Evolutionary conservation across 495 filamentous ascomycete species (phyloP).

Genomic region (Trichoderma orchidacearum): DNA sequence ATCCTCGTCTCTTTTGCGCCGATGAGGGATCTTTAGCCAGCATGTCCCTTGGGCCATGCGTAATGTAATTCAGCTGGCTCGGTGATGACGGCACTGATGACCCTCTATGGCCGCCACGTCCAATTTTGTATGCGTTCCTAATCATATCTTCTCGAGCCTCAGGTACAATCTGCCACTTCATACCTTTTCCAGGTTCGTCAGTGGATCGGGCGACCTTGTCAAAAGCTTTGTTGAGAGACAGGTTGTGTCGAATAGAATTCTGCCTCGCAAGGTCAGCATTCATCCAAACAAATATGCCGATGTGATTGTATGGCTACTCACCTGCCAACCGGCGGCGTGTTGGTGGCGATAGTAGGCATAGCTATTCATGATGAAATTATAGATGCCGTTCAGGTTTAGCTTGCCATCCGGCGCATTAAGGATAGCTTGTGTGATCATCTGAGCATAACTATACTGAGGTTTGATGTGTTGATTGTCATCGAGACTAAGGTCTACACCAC

Average conservation of each 20-base stretch:
- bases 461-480: conserved; percentile 81
- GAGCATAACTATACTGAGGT: conserved; percentile 90
- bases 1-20: conserved; percentile 35
- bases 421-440: conserved; percentile 92
- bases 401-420: conserved; percentile 72
- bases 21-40: conserved; percentile 25
- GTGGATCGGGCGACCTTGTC: conserved; percentile 81
- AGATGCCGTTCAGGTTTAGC: conserved; percentile 78
- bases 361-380: conserved; percentile 73
- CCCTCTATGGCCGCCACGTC: conserved; percentile 42
- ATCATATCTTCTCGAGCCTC: conserved; percentile 64
- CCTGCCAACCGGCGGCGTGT: conserved; percentile 71
- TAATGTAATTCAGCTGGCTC: conserved; percentile 34
- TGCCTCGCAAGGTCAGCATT: conserved; percentile 20
- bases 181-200: conserved; percentile 94
- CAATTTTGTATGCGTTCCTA: conserved; percentile 30
- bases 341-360: conserved; percentile 87
- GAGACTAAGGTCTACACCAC: conserved; percentile 65
- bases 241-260: conserved; percentile 94
- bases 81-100: conserved; percentile 46
- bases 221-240: conserved; percentile 88
- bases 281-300: neutral
- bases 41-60: conserved; percentile 31
- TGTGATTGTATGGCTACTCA: conserved; percentile 20
- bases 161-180: conserved; percentile 90